Percentiles rank a stretch among this genome's conserved stretches.
These are phyloP conservation scores for Pyracantha coccinea DNA, from an alignment of 331 rosid species.

Conservation along the genomic window DNA sequence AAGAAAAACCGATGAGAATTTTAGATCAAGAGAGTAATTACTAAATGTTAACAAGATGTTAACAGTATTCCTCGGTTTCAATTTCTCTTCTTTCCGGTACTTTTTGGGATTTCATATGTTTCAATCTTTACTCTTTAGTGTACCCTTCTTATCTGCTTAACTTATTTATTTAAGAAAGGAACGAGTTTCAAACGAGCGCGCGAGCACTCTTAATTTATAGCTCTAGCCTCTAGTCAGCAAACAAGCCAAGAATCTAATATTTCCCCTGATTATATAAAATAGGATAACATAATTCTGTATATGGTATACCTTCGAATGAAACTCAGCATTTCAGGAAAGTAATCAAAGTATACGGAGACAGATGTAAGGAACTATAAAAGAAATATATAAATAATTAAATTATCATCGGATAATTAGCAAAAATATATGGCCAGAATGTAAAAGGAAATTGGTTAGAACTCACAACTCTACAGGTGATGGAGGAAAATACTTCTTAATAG, in stretches of 20 bases:
- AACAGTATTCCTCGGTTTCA: too few relatives aligned
- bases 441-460: not conserved
- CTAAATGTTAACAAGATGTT: too few relatives aligned
- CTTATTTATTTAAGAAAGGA: not conserved
- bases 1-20: too few relatives aligned
- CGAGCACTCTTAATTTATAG: not conserved
- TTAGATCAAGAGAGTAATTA: too few relatives aligned
- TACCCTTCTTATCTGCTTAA: not conserved
- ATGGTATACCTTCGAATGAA: not conserved
- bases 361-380: not conserved
- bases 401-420: not conserved
- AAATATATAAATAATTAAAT: not conserved
- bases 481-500: not conserved
- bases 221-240: not conserved
- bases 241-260: not conserved
- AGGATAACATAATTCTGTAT: not conserved
- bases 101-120: too few relatives aligned
- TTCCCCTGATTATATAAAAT: not conserved
- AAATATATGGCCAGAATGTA: not conserved
- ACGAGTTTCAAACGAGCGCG: not conserved
- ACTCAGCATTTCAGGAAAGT: not conserved
- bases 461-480: constrained; percentile 4
- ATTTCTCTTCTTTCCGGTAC: too few relatives aligned
- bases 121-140: not conserved
- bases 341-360: not conserved